phyloP scores from a whole-genome alignment of 2,329 filamentous ascomycete species.

The Paracoccidioides lutzii region DNA sequence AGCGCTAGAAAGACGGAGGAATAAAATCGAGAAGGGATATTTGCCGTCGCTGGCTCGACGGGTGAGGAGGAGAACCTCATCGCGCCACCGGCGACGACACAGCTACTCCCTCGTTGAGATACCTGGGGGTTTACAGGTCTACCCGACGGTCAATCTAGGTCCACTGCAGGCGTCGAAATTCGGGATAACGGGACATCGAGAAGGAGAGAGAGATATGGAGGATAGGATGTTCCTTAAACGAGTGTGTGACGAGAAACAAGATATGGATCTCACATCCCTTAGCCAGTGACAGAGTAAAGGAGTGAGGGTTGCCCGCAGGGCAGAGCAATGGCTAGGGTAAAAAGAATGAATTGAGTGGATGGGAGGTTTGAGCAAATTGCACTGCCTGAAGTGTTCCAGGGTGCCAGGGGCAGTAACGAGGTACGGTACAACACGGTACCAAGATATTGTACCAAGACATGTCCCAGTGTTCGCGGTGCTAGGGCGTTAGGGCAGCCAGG shows the following conservation, averaged over 20 bases:
- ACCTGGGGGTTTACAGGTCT: neutral
- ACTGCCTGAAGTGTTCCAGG: constrained; percentile 7
- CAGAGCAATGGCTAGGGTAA: constrained; percentile 2
- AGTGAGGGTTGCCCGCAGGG: neutral
- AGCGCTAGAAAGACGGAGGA: constrained; percentile 15
- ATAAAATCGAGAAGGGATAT: constrained; percentile 21
- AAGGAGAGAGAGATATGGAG: neutral
- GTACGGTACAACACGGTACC: no score
- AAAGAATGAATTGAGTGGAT: constrained; percentile 4
- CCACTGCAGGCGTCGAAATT: neutral
- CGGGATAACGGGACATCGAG: neutral
- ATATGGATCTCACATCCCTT: neutral
- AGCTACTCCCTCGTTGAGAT: neutral
- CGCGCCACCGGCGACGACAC: constrained; percentile 29
- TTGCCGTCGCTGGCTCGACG: constrained; percentile 33
- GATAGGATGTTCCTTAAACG: neutral
- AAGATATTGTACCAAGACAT: no score
- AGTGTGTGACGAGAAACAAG: neutral
- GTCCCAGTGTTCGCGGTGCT: no score
- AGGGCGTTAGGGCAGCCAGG: neutral
- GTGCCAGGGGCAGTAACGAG: neutral
- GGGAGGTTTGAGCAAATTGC: constrained; percentile 6
- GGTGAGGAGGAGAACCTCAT: constrained; percentile 33
- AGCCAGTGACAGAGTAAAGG: constrained; percentile 3
- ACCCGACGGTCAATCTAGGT: neutral